phyloP scores from a whole-genome alignment of 1,284 basidiomycete genomes.

The Rhodotorula sp. region DNA sequence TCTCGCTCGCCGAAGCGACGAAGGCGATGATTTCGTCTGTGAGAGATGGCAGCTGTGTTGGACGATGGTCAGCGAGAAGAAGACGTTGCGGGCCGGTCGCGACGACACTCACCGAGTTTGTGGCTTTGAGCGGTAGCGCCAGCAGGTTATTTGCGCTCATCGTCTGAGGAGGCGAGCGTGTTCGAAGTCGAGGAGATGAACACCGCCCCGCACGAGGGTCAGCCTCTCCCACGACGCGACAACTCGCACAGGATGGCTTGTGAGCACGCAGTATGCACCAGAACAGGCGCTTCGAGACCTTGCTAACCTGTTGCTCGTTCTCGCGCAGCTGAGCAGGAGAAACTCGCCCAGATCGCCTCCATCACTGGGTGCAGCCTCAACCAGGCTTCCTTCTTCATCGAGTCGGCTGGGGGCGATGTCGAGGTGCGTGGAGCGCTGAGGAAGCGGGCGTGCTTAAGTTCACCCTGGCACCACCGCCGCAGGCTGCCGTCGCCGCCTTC shows the following conservation, averaged over 20 bases:
- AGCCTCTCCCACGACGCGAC: no score
- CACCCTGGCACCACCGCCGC: not conserved
- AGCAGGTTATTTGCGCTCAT: slow-evolving; percentile 22
- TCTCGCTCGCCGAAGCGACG: not conserved
- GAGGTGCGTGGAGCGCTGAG: slow-evolving; percentile 20
- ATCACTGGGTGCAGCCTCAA: slow-evolving; percentile 48
- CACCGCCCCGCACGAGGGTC: not conserved
- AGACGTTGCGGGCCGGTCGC: not conserved
- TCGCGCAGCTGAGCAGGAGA: slow-evolving; percentile 14
- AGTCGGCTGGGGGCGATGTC: slow-evolving; percentile 48
- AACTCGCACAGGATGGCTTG: not conserved
- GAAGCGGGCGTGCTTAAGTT: not conserved
- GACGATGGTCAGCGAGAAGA: not conserved
- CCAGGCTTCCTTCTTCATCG: slow-evolving; percentile 50
- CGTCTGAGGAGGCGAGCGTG: not conserved
- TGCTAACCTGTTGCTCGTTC: not conserved
- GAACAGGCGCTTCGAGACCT: no score
- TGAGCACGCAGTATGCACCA: not conserved
- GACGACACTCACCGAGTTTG: not conserved
- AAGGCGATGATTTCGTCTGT: not conserved
- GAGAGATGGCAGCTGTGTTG: not conserved
- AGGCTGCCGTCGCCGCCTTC: slow-evolving; percentile 49
- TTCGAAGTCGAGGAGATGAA: not conserved
- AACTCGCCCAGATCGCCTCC: slow-evolving; percentile 19
- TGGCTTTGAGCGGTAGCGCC: slow-evolving; percentile 18